Conservation (phyloP, 345 rosid species). For the Citrus australasica region DNA sequence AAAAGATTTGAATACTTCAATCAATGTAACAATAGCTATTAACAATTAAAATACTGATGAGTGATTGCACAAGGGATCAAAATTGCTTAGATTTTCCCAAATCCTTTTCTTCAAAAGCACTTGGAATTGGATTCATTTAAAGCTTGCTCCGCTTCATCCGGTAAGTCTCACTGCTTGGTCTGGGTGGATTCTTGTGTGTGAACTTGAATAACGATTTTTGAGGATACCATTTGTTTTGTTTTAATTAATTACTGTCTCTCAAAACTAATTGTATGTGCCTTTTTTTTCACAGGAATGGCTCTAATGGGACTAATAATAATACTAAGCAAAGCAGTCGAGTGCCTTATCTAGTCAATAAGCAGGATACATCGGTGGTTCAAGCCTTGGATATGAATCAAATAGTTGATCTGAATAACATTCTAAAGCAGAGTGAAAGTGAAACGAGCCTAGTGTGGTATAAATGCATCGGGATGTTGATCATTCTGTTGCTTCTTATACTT, state of each 20-base stretch:
- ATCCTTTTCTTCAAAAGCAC: background rate
- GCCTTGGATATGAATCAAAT: constrained; percentile 36
- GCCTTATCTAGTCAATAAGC: constrained; percentile 65
- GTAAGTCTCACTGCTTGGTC: constrained; percentile 1
- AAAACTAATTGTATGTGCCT: constrained; percentile 64
- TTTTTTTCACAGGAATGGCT: constrained; percentile 84
- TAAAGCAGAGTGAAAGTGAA: constrained; percentile 29
- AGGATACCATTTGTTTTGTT: too few relatives aligned
- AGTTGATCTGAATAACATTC: constrained; percentile 24
- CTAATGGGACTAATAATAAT: constrained; percentile 41
- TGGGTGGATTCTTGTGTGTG: background rate
- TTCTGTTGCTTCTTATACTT: too few relatives aligned
- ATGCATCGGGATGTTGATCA: too few relatives aligned
- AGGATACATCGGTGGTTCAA: constrained; percentile 61
- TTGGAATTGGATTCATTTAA: background rate
- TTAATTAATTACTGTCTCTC: background rate
- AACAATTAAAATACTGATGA: background rate
- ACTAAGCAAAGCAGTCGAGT: constrained; percentile 63
- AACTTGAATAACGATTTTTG: too few relatives aligned
- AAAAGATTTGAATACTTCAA: background rate
- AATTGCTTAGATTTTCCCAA: background rate
- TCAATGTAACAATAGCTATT: background rate
- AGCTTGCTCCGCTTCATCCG: background rate
- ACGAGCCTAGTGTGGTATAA: too few relatives aligned
- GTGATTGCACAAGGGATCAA: background rate